Base-by-base conservation (phyloP, 768 basidiomycete genomes). In the Crucibulum laeve region DNA sequence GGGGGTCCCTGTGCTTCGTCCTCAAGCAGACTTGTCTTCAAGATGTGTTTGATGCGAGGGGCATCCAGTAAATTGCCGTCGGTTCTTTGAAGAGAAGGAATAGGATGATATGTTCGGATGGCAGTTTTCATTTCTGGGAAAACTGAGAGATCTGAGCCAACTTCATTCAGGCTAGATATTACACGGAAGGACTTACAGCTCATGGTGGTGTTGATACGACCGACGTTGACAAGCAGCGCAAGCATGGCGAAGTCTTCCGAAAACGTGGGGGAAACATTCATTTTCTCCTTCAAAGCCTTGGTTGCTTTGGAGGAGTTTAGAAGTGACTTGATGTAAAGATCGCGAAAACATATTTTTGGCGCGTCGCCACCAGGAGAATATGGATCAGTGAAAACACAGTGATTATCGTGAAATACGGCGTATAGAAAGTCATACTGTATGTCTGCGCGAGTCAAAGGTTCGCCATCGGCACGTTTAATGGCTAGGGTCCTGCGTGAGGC, bases 121-220 rank as follows among this genome's bases (percentile, higher is more conserved):
- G 80, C 70, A 1, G 87, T 89, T 55, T 81, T 80, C 84, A 87
- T 87, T 60, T 86, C 84, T 28, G 82, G 82, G 56, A 87, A 87
- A 64, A 88, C 84, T 86, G 40, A 30, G 43, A 28, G 37, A 47
- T 44, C 34, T 48, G 17, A 36, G n/a, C 8, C 28, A 30, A 36
- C 7, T 6, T 36, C 18, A 36, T 21, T 22, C 18, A 50, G 46
- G 19, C 46, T 35, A 21, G 33, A 41, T 40, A 26, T 42, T 18
- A 50, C 34, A 33, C 40, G 32, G 34, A 40, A 30, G 59, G 25
- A 62, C 82, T 62, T 56, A 89, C 87, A 91, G 47, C 87, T 87
- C 76, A 88, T 81, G 4, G 87, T 90, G 4, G 87, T 86, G 56
- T 87, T 87, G 51, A 90, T 77, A 43, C 87, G 68, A 22, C 86